phyloP scores from a whole-genome alignment of 345 rosid species.

The Kandelia obovata region DNA sequence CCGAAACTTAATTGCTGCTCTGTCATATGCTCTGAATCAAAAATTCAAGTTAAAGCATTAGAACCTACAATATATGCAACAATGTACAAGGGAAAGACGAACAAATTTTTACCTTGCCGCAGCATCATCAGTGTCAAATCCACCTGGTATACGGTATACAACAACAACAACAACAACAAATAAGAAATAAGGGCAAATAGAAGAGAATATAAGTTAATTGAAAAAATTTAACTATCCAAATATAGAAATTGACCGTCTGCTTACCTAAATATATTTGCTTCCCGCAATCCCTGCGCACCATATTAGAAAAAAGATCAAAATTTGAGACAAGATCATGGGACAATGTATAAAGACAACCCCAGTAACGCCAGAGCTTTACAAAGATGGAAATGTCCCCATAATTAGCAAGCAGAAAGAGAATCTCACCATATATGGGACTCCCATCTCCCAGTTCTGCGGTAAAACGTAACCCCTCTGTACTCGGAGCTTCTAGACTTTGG shows the following conservation, averaged over 20 bases:
- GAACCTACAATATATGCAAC: not conserved
- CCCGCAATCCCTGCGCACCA: slow-evolving; percentile 33
- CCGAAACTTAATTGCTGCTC: slow-evolving; percentile 33
- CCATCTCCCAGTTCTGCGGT: slow-evolving; percentile 35
- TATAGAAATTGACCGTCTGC: not conserved
- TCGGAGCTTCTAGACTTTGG: slow-evolving; percentile 35
- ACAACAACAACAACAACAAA: too few species aligned
- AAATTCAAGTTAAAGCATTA: not conserved
- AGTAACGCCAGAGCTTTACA: not conserved
- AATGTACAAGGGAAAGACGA: too few species aligned
- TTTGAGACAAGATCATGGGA: not conserved
- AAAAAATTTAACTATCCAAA: not conserved
- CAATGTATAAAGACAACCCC: not conserved
- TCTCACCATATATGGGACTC: slow-evolving; percentile 34
- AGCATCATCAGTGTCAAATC: slow-evolving; percentile 28
- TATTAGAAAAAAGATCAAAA: not conserved
- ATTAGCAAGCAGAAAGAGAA: not conserved
- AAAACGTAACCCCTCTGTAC: slow-evolving; percentile 32
- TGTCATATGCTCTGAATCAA: slow-evolving; percentile 27
- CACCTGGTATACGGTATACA: slow-evolving; percentile 15
- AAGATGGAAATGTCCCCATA: not conserved
- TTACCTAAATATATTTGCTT: slow-evolving; percentile 34
- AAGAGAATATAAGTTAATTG: not conserved
- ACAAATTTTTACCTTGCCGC: slow-evolving; percentile 26
- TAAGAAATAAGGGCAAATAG: not conserved